phyloP scores from a whole-genome alignment of 495 filamentous ascomycete genomes.

The Chlorociboria aeruginascens region DNA sequence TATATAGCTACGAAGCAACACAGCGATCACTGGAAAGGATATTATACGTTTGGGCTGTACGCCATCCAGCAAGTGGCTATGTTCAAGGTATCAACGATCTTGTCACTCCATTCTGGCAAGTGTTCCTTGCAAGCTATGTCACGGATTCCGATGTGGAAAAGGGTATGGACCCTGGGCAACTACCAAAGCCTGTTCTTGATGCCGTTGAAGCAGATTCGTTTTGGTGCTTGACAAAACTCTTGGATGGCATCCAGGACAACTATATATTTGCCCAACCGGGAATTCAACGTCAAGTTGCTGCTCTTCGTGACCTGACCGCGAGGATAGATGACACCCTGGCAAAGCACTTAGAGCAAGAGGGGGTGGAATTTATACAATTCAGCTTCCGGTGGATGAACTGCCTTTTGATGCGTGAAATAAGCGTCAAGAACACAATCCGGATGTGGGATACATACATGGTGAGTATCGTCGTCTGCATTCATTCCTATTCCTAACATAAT shows the following conservation, averaged over 20 bases:
- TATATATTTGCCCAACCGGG: constrained; percentile 96
- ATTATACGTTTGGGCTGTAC: constrained; percentile 93
- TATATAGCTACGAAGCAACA: constrained; percentile 93
- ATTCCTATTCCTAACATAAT: constrained; percentile 1
- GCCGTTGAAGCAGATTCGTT: constrained; percentile 97
- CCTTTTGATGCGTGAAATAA: constrained; percentile 92
- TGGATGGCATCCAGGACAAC: constrained; percentile 97
- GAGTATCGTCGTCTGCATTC: constrained; percentile 19
- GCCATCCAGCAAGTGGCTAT: constrained; percentile 93
- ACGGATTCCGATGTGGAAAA: constrained; percentile 83
- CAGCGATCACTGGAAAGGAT: constrained; percentile 89
- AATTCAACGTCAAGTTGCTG: constrained; percentile 85
- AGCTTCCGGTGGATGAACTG: constrained; percentile 99
- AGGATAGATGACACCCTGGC: constrained; percentile 78
- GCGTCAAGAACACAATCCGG: constrained; percentile 85
- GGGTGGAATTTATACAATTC: constrained; percentile 97
- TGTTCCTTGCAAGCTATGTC: constrained; percentile 89
- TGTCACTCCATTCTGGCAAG: constrained; percentile 95
- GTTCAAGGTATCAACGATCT: constrained; percentile 98
- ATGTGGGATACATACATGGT: constrained; percentile 99
- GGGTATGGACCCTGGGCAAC: constrained; percentile 91
- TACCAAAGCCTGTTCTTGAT: constrained; percentile 83
- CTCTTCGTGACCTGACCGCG: constrained; percentile 75
- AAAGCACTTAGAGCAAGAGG: constrained; percentile 77
- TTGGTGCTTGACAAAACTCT: constrained; percentile 92